These are phyloP conservation scores for Suillus sp. DNA, from an alignment of 768 basidiomycete species.

Conservation along the genomic window DNA sequence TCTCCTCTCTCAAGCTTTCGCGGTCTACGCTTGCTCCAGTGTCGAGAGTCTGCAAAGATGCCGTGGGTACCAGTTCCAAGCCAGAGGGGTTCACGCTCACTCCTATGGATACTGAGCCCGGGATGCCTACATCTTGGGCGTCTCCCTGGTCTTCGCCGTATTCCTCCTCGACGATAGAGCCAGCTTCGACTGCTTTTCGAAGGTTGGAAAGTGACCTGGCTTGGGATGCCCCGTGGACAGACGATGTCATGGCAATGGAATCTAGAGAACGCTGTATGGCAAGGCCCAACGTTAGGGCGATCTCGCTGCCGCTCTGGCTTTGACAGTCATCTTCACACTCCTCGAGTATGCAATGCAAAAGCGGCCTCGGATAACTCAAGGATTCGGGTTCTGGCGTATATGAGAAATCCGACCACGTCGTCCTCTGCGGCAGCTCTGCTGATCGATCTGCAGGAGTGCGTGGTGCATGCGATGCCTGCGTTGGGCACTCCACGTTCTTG, in stretches of 20 bases:
- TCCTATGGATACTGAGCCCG: slow-evolving; percentile 18
- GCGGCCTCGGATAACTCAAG: slow-evolving; percentile 20
- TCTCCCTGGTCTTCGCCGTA: slow-evolving; percentile 18
- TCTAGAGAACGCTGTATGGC: slow-evolving; percentile 19
- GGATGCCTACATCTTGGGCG: background rate
- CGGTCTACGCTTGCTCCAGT: slow-evolving; percentile 19
- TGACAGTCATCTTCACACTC: slow-evolving; percentile 28
- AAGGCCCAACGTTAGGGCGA: slow-evolving; percentile 17
- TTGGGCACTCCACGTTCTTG: background rate
- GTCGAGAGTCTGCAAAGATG: slow-evolving; percentile 22
- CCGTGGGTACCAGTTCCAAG: slow-evolving; percentile 26
- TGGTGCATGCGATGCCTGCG: background rate
- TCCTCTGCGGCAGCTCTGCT: slow-evolving; percentile 15
- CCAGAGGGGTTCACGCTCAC: slow-evolving; percentile 14
- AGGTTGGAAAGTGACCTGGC: background rate
- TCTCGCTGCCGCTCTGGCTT: slow-evolving; percentile 24
- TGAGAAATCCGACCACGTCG: slow-evolving; percentile 36
- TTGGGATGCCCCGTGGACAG: slow-evolving; percentile 4
- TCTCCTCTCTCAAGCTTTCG: slow-evolving; percentile 30
- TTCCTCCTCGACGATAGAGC: slow-evolving; percentile 6
- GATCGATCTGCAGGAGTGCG: slow-evolving; percentile 1
- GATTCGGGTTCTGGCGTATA: slow-evolving; percentile 21
- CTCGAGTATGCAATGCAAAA: slow-evolving; percentile 32
- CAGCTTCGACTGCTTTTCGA: background rate
- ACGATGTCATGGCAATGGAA: slow-evolving; percentile 12